A percentile compares a stretch with the other conserved stretches of the same genome.
phyloP scores from a whole-genome alignment of 768 basidiomycete species.

The Boletus bicolor region DNA sequence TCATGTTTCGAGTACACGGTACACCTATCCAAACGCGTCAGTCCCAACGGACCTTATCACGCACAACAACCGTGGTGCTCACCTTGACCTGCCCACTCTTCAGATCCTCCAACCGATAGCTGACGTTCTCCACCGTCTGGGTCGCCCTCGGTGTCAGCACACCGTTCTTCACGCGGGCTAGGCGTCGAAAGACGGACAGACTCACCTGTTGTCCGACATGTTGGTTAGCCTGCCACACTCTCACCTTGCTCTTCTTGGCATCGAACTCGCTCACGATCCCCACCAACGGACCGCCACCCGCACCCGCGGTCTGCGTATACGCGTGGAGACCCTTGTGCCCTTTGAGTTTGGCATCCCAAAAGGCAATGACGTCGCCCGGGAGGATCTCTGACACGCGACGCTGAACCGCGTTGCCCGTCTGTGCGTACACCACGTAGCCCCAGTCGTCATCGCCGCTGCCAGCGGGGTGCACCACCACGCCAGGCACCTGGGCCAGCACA shows the following conservation, averaged over 20 bases:
- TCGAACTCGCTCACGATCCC: conserved; percentile 84
- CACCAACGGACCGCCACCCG: conserved; percentile 47
- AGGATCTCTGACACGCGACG: conserved; percentile 75
- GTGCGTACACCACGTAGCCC: conserved; percentile 75
- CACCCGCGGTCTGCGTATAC: conserved; percentile 59
- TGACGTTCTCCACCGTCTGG: conserved; percentile 70
- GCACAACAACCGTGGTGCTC: background rate
- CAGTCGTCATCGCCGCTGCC: conserved; percentile 38
- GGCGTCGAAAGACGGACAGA: conserved; percentile 27
- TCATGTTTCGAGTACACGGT: conserved; percentile 40
- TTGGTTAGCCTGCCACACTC: conserved; percentile 83
- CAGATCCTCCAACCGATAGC: conserved; percentile 85
- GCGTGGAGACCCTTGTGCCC: conserved; percentile 73
- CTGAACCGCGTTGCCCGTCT: conserved; percentile 63
- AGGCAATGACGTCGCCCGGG: conserved; percentile 79
- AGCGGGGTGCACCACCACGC: conserved; percentile 44
- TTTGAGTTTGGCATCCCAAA: conserved; percentile 77
- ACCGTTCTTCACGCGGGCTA: conserved; percentile 31
- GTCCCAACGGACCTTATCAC: background rate
- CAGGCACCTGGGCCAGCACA: conserved; percentile 64
- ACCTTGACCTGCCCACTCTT: conserved; percentile 85
- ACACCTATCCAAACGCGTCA: conserved; percentile 32
- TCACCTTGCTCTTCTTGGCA: conserved; percentile 80
- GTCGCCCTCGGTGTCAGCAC: conserved; percentile 35
- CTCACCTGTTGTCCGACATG: conserved; percentile 79